Evolutionary conservation across 352 stramenopile species (phyloP).

Genomic region (Pythium periplocum): DNA sequence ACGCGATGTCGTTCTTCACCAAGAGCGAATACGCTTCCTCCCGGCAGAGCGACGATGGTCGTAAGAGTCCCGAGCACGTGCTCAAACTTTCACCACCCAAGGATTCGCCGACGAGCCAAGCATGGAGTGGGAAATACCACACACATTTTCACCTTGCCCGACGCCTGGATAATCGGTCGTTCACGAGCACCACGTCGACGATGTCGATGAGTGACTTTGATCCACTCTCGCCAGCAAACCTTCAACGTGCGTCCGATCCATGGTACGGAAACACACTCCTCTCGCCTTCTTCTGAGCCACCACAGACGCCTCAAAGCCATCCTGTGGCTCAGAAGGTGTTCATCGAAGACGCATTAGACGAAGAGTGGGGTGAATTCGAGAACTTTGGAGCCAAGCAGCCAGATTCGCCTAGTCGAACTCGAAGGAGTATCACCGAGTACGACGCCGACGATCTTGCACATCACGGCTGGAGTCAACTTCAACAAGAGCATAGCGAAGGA

Average conservation of each 20-base stretch:
- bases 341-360: slow-evolving; percentile 20
- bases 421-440: too few species aligned
- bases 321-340: slow-evolving; percentile 29
- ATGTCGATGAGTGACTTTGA: slow-evolving; percentile 42
- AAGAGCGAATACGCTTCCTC: slow-evolving; percentile 33
- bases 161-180: slow-evolving; percentile 23
- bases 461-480: too few species aligned
- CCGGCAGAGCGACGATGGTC: slow-evolving; percentile 9
- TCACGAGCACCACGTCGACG: slow-evolving; percentile 25
- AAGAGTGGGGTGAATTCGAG: slow-evolving; percentile 65
- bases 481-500: too few species aligned
- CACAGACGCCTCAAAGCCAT: slow-evolving; percentile 14
- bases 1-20: slow-evolving; percentile 37
- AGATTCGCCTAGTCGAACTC: too few species aligned
- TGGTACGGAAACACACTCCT: slow-evolving; percentile 43
- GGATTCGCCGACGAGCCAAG: too few species aligned
- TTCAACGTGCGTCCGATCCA: slow-evolving; percentile 40
- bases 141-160: background rate
- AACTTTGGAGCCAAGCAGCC: slow-evolving; percentile 15
- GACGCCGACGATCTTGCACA: too few species aligned
- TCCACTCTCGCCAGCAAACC: slow-evolving; percentile 38
- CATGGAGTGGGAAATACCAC: too few species aligned
- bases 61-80: too few species aligned
- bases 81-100: too few species aligned
- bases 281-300: background rate